Evolutionary conservation across 2,329 filamentous ascomycete genomes (phyloP).

Genomic region (Neofusicoccum sp.): DNA sequence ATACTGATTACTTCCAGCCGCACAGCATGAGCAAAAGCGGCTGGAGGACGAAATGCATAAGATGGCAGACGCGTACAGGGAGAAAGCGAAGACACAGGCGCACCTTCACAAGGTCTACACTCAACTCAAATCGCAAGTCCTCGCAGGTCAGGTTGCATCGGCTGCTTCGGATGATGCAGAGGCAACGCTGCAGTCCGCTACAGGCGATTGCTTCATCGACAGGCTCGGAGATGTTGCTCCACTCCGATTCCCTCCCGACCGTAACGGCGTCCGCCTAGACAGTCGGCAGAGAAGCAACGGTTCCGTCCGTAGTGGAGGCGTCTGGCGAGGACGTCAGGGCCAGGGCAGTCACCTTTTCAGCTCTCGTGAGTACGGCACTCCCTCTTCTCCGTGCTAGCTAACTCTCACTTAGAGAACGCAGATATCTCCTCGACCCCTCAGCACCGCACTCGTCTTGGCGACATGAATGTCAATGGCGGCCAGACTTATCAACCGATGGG

Average conservation of each 20-base stretch:
- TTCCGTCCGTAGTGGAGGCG: constrained; percentile 7
- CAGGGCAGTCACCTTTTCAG: constrained; percentile 1
- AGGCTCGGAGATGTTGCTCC: constrained; percentile 27
- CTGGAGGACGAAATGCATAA: constrained; percentile 72
- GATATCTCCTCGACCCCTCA: constrained; percentile 27
- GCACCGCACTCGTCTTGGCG: constrained; percentile 28
- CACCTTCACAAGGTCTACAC: constrained; percentile 65
- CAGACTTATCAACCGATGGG: constrained; percentile 23
- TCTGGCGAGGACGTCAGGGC: constrained; percentile 25
- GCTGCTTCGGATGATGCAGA: constrained; percentile 52
- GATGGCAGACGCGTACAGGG: constrained; percentile 62
- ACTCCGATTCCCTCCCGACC: neutral
- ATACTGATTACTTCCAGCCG: constrained; percentile 37
- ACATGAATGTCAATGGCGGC: constrained; percentile 30
- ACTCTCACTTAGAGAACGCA: constrained; percentile 25
- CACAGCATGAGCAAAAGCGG: constrained; percentile 61
- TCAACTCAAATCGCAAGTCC: constrained; percentile 54
- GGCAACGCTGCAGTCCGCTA: constrained; percentile 25
- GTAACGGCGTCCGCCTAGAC: neutral
- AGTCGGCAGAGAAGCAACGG: constrained; percentile 14
- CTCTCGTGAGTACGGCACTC: neutral
- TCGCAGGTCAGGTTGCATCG: constrained; percentile 53
- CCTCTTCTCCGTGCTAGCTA: neutral
- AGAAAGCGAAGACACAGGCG: constrained; percentile 68
- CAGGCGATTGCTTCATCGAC: constrained; percentile 28